Evolutionary conservation across 345 rosid genomes (phyloP).

Genomic region (Linum trigynum): DNA sequence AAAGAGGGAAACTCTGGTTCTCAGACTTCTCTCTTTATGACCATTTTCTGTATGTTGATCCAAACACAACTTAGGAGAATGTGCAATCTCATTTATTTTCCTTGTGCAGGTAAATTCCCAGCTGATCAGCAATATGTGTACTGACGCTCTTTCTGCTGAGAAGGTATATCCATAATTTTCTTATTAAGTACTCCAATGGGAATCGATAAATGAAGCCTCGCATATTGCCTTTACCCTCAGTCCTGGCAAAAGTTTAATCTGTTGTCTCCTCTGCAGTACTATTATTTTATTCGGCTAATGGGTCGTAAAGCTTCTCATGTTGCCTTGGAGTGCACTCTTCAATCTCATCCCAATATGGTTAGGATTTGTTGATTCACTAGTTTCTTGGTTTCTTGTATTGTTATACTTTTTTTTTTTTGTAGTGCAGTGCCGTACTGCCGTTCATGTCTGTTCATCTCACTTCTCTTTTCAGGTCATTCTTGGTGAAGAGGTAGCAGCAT

Average conservation of each 20-base stretch:
- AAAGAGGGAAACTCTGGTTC: not conserved
- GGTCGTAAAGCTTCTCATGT: constrained; percentile 95
- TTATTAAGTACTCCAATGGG: not conserved
- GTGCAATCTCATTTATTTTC: constrained; percentile 1
- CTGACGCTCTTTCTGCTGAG: constrained; percentile 97
- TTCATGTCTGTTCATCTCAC: too few relatives aligned
- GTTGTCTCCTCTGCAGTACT: constrained; percentile 49
- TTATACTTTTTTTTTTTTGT: constrained; percentile 5
- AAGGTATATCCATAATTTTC: constrained; percentile 37
- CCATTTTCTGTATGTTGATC: too few relatives aligned
- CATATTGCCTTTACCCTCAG: not conserved
- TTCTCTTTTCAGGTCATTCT: too few relatives aligned
- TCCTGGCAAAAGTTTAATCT: constrained; percentile 2
- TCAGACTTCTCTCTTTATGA: not conserved
- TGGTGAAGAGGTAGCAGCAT: too few relatives aligned
- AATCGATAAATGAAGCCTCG: not conserved
- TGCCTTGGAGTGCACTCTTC: constrained; percentile 95
- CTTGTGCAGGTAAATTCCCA: constrained; percentile 79
- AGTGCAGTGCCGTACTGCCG: too few relatives aligned
- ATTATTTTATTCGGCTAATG: constrained; percentile 96
- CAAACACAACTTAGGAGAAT: not conserved
- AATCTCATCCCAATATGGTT: constrained; percentile 98
- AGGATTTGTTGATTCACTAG: constrained; percentile 15
- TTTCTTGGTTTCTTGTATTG: constrained; percentile 1
- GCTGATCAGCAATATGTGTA: constrained; percentile 94